These are phyloP conservation scores for Wickerhamomyces chambardii DNA, from an alignment of 805 yeast species.

Conservation along the genomic window DNA sequence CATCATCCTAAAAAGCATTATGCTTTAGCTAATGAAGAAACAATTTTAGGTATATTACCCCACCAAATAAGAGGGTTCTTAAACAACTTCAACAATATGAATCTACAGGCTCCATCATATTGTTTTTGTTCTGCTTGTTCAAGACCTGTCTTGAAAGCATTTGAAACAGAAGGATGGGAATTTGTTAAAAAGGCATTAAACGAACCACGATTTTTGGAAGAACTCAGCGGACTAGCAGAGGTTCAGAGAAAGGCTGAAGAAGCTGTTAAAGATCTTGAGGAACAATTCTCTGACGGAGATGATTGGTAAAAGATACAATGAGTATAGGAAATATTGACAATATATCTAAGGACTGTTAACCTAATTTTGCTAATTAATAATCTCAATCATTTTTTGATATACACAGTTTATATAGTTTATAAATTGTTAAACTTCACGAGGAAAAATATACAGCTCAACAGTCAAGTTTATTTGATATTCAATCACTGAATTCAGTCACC, in stretches of 20 bases:
- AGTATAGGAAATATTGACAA: too few relatives aligned
- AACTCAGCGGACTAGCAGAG: slow-evolving; percentile 66
- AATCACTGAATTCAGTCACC: too few relatives aligned
- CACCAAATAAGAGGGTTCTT: slow-evolving; percentile 91
- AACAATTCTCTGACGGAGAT: slow-evolving; percentile 13
- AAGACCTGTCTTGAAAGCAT: slow-evolving; percentile 40
- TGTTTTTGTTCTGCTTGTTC: slow-evolving; percentile 86
- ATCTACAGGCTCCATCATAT: slow-evolving; percentile 65
- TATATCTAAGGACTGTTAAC: too few relatives aligned
- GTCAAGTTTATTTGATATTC: too few relatives aligned
- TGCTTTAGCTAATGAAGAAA: slow-evolving; percentile 16
- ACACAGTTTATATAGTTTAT: too few relatives aligned
- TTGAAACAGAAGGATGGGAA: slow-evolving; percentile 58
- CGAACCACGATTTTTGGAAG: slow-evolving; percentile 60
- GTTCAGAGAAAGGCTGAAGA: slow-evolving; percentile 66
- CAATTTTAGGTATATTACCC: slow-evolving; percentile 63
- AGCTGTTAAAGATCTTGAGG: slow-evolving; percentile 16
- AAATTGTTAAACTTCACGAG: too few relatives aligned
- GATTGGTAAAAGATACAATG: slow-evolving; percentile 15
- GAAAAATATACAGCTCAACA: too few relatives aligned
- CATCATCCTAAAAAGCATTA: slow-evolving; percentile 51
- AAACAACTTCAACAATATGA: slow-evolving; percentile 51
- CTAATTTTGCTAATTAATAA: too few relatives aligned
- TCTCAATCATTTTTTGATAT: too few relatives aligned
- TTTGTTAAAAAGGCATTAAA: slow-evolving; percentile 68